These are phyloP conservation scores for Kluyveromyces marxianus DNA, from an alignment of 1,139 yeast genomes.

Conservation along the genomic window DNA sequence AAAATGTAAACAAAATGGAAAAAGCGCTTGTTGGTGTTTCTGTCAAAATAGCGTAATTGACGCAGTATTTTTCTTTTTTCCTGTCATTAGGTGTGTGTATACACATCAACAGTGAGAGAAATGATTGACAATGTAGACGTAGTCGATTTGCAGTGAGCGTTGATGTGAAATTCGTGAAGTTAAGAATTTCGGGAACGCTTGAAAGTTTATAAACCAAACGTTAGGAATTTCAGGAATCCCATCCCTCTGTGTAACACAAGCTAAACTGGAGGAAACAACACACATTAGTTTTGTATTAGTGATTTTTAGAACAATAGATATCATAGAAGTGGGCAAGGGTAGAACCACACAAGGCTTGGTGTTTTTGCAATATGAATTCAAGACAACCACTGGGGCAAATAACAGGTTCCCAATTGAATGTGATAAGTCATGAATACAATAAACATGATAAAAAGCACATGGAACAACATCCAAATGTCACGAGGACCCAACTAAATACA, in stretches of 20 bases:
- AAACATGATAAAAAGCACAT: neutral
- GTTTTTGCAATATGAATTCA: neutral
- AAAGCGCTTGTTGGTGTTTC: neutral
- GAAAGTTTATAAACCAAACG: no score
- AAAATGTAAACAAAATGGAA: slow-evolving; percentile 12
- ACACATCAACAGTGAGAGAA: neutral
- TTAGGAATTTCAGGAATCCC: no score
- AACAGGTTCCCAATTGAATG: slow-evolving; percentile 1
- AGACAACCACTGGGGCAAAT: neutral
- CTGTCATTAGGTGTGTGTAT: neutral
- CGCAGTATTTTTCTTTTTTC: neutral
- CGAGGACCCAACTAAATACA: neutral
- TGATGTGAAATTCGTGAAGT: no score
- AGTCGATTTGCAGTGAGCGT: no score
- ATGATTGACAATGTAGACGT: no score
- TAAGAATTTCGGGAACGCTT: no score
- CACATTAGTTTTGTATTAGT: no score
- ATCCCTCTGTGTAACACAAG: no score
- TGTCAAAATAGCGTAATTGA: neutral
- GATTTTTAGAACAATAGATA: no score
- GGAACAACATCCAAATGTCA: neutral
- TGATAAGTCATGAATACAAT: neutral
- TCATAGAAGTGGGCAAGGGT: no score
- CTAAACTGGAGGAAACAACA: no score
- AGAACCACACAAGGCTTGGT: neutral